These are phyloP conservation scores for Paragyromitra xinjiangensis DNA, from an alignment of 495 filamentous ascomycete species.

Conservation along the genomic window DNA sequence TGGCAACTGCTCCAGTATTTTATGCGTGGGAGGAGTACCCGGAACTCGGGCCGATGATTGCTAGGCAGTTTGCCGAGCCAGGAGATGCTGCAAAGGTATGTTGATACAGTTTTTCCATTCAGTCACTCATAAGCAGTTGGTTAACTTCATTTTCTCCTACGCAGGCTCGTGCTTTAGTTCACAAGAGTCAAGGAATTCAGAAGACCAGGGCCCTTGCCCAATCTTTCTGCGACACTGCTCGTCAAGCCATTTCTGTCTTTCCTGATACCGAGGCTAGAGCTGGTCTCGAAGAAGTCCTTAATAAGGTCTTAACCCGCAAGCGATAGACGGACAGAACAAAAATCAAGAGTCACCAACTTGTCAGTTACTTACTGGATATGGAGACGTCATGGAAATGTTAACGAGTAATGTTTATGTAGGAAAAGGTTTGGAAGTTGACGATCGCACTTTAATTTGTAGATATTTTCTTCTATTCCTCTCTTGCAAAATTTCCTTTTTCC, in stretches of 20 bases:
- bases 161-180: conserved; percentile 85
- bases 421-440: conserved; percentile 12
- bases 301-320: conserved; percentile 86
- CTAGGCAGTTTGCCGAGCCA: conserved; percentile 82
- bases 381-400: conserved; percentile 1
- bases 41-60: conserved; percentile 86
- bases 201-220: conserved; percentile 89
- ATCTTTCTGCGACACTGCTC: conserved; percentile 88
- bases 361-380: neutral
- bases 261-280: conserved; percentile 92
- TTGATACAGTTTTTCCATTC: conserved; percentile 43
- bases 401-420: conserved; percentile 11
- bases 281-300: conserved; percentile 89
- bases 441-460: conserved; percentile 28
- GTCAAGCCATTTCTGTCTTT: conserved; percentile 79
- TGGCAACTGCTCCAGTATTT: conserved; percentile 93
- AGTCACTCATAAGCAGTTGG: neutral
- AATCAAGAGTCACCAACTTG: conserved; percentile 1
- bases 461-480: conserved; percentile 7
- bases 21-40: conserved; percentile 94
- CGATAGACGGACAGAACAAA: conserved; percentile 67
- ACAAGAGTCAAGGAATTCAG: conserved; percentile 83
- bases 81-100: conserved; percentile 85
- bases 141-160: conserved; percentile 20
- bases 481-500: neutral